Percentiles rank a stretch among this genome's conserved stretches.
Conservation (phyloP, 257 asterid genomes). For the Dorcoceras hygrometricum region DNA sequence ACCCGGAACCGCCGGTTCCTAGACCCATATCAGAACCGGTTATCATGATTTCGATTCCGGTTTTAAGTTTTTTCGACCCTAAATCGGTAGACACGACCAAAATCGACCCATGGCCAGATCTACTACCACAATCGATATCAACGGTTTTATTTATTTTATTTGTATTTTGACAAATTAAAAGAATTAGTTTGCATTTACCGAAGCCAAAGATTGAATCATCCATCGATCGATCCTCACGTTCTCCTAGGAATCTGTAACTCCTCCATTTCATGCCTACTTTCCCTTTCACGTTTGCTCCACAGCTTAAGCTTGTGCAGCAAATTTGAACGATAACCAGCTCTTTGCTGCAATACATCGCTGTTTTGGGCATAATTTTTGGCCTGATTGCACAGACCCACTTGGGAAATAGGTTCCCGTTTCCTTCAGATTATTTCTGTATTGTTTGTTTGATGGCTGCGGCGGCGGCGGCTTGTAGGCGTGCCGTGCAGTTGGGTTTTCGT, state of each 20-base stretch:
- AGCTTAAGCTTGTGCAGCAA: background rate
- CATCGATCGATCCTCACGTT: slow-evolving; percentile 26
- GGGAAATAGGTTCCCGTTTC: background rate
- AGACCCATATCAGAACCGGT: too few relatives aligned
- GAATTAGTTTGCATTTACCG: too few relatives aligned
- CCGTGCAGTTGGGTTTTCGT: slow-evolving; percentile 32
- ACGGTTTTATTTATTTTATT: too few relatives aligned
- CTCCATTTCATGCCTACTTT: background rate
- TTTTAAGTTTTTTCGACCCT: too few relatives aligned
- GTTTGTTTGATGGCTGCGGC: slow-evolving; percentile 52
- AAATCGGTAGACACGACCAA: too few relatives aligned
- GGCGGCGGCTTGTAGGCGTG: slow-evolving; percentile 50
- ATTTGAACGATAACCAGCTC: background rate
- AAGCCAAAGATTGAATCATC: slow-evolving; percentile 3
- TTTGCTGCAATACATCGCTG: background rate
- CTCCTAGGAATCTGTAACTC: slow-evolving; percentile 21
- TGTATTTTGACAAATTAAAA: too few relatives aligned
- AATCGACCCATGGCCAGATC: too few relatives aligned
- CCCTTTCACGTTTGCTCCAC: background rate
- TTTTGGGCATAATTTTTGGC: too few relatives aligned
- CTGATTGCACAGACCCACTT: too few relatives aligned
- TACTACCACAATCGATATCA: too few relatives aligned
- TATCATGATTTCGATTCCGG: too few relatives aligned
- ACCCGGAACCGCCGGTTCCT: too few relatives aligned
- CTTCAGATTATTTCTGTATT: background rate